Evolutionary conservation across 192 early-diverging fungal genomes (phyloP), one percentile per base, ranked within the genome.

Genomic region (Phycomyces blakesleeanus): DNA sequence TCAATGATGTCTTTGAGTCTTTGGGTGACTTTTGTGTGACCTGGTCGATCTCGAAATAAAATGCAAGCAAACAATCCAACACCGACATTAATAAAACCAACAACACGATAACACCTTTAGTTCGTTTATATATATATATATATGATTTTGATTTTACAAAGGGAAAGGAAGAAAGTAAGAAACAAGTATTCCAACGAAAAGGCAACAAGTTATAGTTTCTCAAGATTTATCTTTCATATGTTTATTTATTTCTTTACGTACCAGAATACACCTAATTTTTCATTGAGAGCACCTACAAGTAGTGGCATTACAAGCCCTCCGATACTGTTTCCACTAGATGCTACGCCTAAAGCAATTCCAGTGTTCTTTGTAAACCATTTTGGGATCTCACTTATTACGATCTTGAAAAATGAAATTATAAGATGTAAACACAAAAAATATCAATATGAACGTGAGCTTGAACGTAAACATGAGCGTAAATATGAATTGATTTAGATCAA

Each of bases 341-440:
- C 82, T 29, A 93, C 66, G 4, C 91, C 92, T 9, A 87, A 72
- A 0, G 91, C 89, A 21, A 92, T 55, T 1, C 83, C 84, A 6
- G 87, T 78, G 40, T 74, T 57, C 63, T 78, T 83, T 50, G 59
- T 42, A 68, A 91, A 92, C 86, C 86, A 94, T 59, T 91, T 84
- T 11, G 83, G 66, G 6, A 68, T 52, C 5, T 44, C 44, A 25
- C 34, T 61, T 21, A 68, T 21, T 16, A 53, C 60, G 7, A 61
- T 55, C 66, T 68, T n/a, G n/a, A n/a, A 51, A 16, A 42, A 42
- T 29, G 3, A 59, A 21, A 55, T 55, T 42, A 38, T 54, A 24
- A 55, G 1, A 20, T 29, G 14, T 39, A 16, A 18, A 26, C 26
- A 20, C 22, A 26, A 27, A 41, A 4, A 54, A 10, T 9, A 38